These are phyloP conservation scores for Amanita phalloides DNA, from an alignment of 768 basidiomycete species.

Conservation along the genomic window DNA sequence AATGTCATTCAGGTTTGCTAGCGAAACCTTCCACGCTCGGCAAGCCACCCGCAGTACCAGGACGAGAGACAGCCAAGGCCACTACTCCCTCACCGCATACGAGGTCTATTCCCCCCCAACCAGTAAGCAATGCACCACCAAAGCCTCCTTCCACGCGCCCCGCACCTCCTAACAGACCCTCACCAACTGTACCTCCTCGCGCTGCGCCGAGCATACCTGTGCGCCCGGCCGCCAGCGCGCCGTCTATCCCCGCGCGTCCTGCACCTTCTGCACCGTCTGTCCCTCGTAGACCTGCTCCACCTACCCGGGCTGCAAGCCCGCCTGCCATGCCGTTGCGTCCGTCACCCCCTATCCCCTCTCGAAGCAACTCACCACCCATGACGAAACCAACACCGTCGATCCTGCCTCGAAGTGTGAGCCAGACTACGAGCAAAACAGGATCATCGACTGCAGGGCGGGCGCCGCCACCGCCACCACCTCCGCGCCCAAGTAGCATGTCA, in stretches of 20 bases:
- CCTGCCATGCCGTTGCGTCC: constrained; percentile 27
- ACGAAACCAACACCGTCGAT: constrained; percentile 19
- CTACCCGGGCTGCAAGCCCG: constrained; percentile 20
- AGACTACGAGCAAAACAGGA: constrained; percentile 16
- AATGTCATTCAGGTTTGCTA: constrained; percentile 14
- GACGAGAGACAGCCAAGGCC: constrained; percentile 24
- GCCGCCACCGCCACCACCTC: constrained; percentile 33
- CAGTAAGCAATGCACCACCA: constrained; percentile 14
- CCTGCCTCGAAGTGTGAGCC: constrained; percentile 24
- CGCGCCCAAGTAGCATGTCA: constrained; percentile 27
- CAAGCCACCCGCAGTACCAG: constrained; percentile 58
- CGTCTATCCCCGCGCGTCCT: constrained; percentile 19
- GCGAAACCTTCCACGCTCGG: constrained; percentile 55
- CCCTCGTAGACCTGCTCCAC: constrained; percentile 26
- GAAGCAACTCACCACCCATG: constrained; percentile 22
- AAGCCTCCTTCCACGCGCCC: constrained; percentile 13
- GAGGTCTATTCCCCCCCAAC: constrained; percentile 13
- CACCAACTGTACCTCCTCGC: constrained; percentile 19
- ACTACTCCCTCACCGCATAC: constrained; percentile 19
- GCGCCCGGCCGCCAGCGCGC: constrained; percentile 22
- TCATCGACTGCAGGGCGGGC: constrained; percentile 9
- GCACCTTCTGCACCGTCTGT: constrained; percentile 15
- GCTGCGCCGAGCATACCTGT: constrained; percentile 20
- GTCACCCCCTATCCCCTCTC: constrained; percentile 30
- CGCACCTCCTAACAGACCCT: constrained; percentile 20